A percentile compares a stretch with the other conserved stretches of the same genome.
phyloP scores from a whole-genome alignment of 2,329 filamentous ascomycete genomes.

The Tolypocladium paradoxum region DNA sequence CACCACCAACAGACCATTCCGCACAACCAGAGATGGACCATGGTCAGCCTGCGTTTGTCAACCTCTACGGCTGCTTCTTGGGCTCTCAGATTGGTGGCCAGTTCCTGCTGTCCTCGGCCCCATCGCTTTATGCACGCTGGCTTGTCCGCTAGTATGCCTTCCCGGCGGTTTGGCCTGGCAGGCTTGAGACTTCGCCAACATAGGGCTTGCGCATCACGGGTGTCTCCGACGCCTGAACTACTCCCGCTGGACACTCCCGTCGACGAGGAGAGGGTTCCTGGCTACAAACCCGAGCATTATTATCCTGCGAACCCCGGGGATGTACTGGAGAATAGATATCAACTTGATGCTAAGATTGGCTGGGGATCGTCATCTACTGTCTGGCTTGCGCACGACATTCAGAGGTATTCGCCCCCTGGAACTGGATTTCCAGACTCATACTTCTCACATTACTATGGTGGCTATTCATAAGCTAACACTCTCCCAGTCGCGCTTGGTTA shows the following conservation, averaged over 20 bases:
- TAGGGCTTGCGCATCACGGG: neutral
- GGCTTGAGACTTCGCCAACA: neutral
- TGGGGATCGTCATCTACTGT: constrained; percentile 26
- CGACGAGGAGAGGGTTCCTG: constrained; percentile 13
- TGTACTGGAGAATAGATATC: constrained; percentile 20
- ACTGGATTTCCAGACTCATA: neutral
- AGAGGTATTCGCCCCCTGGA: neutral
- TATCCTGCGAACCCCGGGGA: constrained; percentile 20
- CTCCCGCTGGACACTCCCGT: constrained; percentile 5
- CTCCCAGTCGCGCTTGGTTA: neutral
- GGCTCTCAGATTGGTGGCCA: neutral
- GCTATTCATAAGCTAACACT: neutral
- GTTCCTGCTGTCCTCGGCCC: neutral
- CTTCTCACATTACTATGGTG: neutral
- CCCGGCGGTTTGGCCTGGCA: neutral
- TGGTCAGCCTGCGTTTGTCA: neutral
- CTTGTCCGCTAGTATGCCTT: neutral
- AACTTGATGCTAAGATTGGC: constrained; percentile 23
- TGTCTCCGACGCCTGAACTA: constrained; percentile 1
- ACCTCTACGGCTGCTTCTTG: neutral
- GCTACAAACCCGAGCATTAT: constrained; percentile 13
- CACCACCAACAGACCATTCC: too few relatives aligned
- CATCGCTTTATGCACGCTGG: neutral
- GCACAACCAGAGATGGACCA: neutral
- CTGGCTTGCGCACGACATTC: constrained; percentile 19